Evolutionary conservation across 2,329 filamentous ascomycete genomes (phyloP), one percentile per base, ranked within the genome.

Genomic region (Trichophaea hybrida): DNA sequence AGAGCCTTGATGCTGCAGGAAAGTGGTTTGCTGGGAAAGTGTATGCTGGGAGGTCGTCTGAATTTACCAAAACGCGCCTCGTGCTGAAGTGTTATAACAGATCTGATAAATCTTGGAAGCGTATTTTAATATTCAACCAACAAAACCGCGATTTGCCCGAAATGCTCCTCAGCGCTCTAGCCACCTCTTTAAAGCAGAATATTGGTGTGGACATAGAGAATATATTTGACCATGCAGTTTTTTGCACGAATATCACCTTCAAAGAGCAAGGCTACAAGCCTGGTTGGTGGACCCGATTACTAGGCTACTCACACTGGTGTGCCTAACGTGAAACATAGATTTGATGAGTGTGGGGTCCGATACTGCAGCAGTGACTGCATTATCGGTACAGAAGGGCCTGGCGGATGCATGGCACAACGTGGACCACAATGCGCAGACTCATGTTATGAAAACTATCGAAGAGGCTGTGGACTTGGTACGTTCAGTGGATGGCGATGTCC

Each of bases 121-220:
- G 74, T 5, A 75, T 87, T 0, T 74, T 97, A 50, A 78, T 97
- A 52, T 97, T 97, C 76, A 96, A 96, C 72, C 91, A 96, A 72
- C 88, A 95, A 69, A 88, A 88, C 7, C 81, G 89, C 35, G 83
- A 95, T 69, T 86, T 86, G 4, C 73, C 75, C 3, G 75, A 78
- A 13, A 77, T 94, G 1, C 78, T 91, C 1, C 73, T 73, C 35
- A 70, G 75, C 7, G 80, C 80, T 1, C 74, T 86, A 56, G 68
- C 71, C 50, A 17, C 13, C 34, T 62, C 62, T 31, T 53, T 65
- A 17, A 56, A 13, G 5, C n/a, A 44, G 5, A 13, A 15, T 2
- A 31, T 61, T 10, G 62, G 73, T 58, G 68, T 73, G 59, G 44
- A 57, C 68, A 67, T 51, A 71, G 71, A 40, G 72, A 77, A 59